Base-by-base conservation (phyloP, 257 asterid species). In the Solanum tarijense region DNA sequence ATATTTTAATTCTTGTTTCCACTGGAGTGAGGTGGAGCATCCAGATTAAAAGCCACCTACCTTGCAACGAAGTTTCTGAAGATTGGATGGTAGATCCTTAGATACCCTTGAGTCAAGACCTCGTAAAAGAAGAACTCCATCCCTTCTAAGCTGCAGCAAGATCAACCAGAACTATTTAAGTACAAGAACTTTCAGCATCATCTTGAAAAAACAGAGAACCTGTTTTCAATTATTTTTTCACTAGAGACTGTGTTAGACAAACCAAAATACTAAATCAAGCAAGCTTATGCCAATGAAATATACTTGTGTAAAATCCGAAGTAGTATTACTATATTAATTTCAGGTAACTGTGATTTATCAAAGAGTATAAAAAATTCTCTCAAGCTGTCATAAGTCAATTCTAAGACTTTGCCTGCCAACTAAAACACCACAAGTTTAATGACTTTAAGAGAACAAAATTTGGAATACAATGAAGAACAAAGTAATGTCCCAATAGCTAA, bases 51-150 rank as follows among this genome's bases (percentile, higher is more conserved):
- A 48, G 60, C 60, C 60, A 48, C 60, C 36, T 91, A 97, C 99
- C 99, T 96, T 97, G 98, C 99, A 97, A 1, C 98, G 96, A 88
- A 97, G 99, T 91, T 95, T 97, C 87, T 97, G 98, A 93, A 97
- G 98, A 87, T 97, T 98, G 1, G 98, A 92, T 11, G 98, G 96
- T 87, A 97, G 98, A 91, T 96, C 98, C 93, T 97, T 95, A 8
- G 98, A 95, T 32, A 97, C 98, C 91, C 98, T 93, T 65, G 99
- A 95, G 90, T 97, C 99, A 66, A 97, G 88, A 86, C 98, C 94
- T 43, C 98, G 98, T 66, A 97, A 88, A 32, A 97, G 93, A 39
- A 97, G 89, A 23, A 97, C 95, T 3, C 98, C 99, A 34, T 96
- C 98, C 91, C 99, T 92, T 91, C 93, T 94, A 68, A 96, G 92